Percentiles rank a stretch among this genome's conserved stretches.
Evolutionary conservation across 345 rosid species (phyloP).

Genomic region (Erysimum cheiranthoides): DNA sequence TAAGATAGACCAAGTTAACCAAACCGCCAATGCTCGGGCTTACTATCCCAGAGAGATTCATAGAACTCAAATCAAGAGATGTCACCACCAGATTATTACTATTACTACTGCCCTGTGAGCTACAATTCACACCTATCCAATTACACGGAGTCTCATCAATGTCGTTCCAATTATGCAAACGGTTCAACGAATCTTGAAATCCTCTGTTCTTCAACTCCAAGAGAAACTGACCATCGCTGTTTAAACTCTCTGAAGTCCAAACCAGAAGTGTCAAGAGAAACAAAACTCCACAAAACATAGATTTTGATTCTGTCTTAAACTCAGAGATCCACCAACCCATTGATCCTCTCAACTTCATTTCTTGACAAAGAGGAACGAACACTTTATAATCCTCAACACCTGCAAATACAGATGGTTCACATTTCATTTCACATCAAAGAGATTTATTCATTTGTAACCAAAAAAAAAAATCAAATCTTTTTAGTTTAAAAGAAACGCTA

Average conservation of each 20-base stretch:
- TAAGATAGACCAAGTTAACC: slow-evolving; percentile 60
- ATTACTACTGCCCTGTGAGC: slow-evolving; percentile 48
- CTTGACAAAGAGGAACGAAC: neutral
- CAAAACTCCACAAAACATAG: slow-evolving; percentile 44
- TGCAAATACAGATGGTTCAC: slow-evolving; percentile 32
- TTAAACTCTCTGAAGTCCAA: slow-evolving; percentile 59
- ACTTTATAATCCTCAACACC: slow-evolving; percentile 23
- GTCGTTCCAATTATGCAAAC: slow-evolving; percentile 69
- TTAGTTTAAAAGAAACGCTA: neutral
- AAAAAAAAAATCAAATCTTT: slow-evolving; percentile 18
- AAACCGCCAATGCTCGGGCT: slow-evolving; percentile 74
- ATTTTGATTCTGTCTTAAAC: slow-evolving; percentile 23
- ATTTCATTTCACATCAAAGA: slow-evolving; percentile 7
- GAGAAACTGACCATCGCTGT: slow-evolving; percentile 71
- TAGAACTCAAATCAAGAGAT: slow-evolving; percentile 66
- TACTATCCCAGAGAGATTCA: slow-evolving; percentile 83
- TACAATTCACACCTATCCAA: slow-evolving; percentile 89
- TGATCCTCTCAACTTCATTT: slow-evolving; percentile 28
- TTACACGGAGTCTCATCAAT: slow-evolving; percentile 75
- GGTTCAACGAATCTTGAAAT: slow-evolving; percentile 55
- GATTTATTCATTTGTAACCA: too few species aligned
- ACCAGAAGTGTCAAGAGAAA: slow-evolving; percentile 50
- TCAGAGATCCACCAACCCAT: slow-evolving; percentile 47
- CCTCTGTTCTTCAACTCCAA: slow-evolving; percentile 61
- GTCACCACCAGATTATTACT: slow-evolving; percentile 51